Evolutionary conservation across 2,329 filamentous ascomycete genomes (phyloP), one percentile per base, ranked within the genome.

Genomic region (Triangularia setosa): DNA sequence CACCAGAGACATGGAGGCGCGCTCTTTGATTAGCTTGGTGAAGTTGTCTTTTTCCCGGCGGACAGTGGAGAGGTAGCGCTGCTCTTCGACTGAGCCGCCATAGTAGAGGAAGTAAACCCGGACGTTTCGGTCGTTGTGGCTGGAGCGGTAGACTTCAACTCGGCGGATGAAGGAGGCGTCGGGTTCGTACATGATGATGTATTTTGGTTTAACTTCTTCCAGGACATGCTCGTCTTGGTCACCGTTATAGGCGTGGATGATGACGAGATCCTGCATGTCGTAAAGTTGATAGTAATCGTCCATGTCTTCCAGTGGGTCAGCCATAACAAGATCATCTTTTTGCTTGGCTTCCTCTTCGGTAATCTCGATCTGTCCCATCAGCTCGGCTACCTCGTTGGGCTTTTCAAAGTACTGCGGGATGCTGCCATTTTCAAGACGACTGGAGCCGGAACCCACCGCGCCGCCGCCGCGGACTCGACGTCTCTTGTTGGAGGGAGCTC

Each of bases 101-200:
- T 99, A 99, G 79, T 96, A 98, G 81, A 98, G 87, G 75, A 98
- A 98, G 79, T 97, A 99, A 0, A 97, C 93, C 53, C 92, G 87
- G 52, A 98, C 91, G 72, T 92, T 93, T 35, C 93, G 84, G 74
- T 94, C 92, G 64, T 89, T 90, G 77, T 99, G 95, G 9, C 93
- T 97, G 60, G 93, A 97, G 44, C 95, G 88, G 77, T 98, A 99
- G 1, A 98, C 93, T 75, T 99, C 95, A 21, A 99, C 90, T 40
- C 94, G 85, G 14, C 95, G 88, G 72, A 98, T 97, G 75, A 99
- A 99, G 2, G 94, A 89, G 2, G 94, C 88, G 69, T 98, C 93
- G 0, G 95, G 94, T 75, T 98, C 95, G 76, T 97, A 99, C 95
- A 99, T 98, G 79, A 99, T 90, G 65, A 99, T 92, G 76, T 97